Conservation (phyloP, 805 yeast species). For the Candida tibetensis region DNA sequence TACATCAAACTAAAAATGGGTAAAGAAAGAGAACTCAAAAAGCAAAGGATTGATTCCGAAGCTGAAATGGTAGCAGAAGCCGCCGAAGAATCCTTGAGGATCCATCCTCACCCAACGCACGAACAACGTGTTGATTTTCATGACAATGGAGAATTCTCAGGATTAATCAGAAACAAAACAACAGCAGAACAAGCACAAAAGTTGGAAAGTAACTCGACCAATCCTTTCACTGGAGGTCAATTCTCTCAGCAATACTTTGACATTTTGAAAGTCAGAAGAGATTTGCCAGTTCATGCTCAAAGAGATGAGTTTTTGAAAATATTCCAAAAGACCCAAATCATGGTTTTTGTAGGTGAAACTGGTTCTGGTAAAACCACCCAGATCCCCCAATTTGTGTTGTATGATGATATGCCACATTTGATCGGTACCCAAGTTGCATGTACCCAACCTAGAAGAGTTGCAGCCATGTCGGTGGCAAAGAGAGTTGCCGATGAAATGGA, state of each 20-base stretch:
- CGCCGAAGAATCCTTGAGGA: slow-evolving; percentile 53
- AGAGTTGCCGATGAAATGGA: slow-evolving; percentile 98
- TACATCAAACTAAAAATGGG: slow-evolving; percentile 1
- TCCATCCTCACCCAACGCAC: slow-evolving; percentile 45
- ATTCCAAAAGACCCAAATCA: slow-evolving; percentile 84
- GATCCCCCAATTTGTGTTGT: slow-evolving; percentile 92
- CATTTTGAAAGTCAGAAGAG: slow-evolving; percentile 75
- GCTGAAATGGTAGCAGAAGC: slow-evolving; percentile 67
- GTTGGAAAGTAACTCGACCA: slow-evolving; percentile 56
- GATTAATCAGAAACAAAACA: slow-evolving; percentile 57
- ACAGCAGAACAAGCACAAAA: slow-evolving; percentile 59
- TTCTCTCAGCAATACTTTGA: slow-evolving; percentile 69
- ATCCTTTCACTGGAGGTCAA: slow-evolving; percentile 75
- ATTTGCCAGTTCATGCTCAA: slow-evolving; percentile 92
- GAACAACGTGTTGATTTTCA: slow-evolving; percentile 46
- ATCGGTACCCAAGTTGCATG: slow-evolving; percentile 86
- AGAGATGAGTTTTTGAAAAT: slow-evolving; percentile 82
- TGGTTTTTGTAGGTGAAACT: slow-evolving; percentile 98
- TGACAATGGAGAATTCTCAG: slow-evolving; percentile 63
- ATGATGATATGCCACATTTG: slow-evolving; percentile 89
- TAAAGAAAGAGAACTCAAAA: slow-evolving; percentile 45
- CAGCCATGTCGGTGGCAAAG: slow-evolving; percentile 97
- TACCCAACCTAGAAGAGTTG: slow-evolving; percentile 97
- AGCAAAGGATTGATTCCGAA: slow-evolving; percentile 49
- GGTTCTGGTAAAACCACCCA: slow-evolving; percentile 99